Conservation (phyloP, 148 eudicot genomes). For the Amaranthus palmeri region DNA sequence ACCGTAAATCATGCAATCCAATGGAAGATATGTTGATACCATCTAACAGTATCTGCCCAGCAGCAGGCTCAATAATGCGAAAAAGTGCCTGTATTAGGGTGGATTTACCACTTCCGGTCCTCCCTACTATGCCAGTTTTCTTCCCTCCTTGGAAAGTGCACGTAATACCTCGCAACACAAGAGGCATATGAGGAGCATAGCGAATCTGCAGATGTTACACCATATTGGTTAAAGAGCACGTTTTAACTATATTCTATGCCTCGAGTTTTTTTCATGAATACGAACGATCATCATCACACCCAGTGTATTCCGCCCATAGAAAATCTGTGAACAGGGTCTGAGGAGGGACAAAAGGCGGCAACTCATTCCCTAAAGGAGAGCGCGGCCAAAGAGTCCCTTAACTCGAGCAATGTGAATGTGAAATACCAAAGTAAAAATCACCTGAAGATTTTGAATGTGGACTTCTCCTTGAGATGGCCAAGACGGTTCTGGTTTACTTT, state of each 20-base stretch:
- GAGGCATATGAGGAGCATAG: constrained; percentile 72
- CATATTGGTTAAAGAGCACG: background rate
- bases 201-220: constrained; percentile 39
- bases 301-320: no score
- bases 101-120: constrained; percentile 79
- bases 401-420: background rate
- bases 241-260: background rate
- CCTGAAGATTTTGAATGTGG: constrained; percentile 41
- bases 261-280: background rate
- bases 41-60: constrained; percentile 49
- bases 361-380: no score
- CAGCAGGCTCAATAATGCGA: constrained; percentile 54
- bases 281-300: background rate
- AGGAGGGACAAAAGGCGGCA: no score
- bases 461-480: constrained; percentile 60
- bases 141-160: constrained; percentile 64
- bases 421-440: background rate
- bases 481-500: constrained; percentile 31
- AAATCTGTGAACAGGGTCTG: no score
- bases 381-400: no score
- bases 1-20: constrained; percentile 63
- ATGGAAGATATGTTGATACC: constrained; percentile 46
- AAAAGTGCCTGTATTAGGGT: constrained; percentile 72
- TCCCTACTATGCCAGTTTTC: constrained; percentile 66
- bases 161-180: constrained; percentile 57